Evolutionary conservation across 1,284 basidiomycete species (phyloP), one percentile per base, ranked within the genome.

Genomic region (Sanguinoderma infundibulare): DNA sequence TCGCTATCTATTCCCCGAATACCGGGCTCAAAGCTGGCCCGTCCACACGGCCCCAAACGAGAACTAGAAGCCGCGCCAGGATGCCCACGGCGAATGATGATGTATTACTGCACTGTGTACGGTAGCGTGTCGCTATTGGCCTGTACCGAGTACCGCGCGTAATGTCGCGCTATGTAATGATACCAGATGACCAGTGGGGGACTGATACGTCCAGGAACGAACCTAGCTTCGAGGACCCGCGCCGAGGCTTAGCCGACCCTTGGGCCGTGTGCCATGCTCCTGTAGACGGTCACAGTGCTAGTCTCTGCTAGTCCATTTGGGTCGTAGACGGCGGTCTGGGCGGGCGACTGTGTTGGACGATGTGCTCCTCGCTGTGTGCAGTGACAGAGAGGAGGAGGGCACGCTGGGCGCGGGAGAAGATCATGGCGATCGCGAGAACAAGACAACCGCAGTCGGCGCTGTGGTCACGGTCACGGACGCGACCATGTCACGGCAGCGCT

Each of bases 401-500:
- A 26, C 42, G 42, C 6, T 44, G 26, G 15, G 15, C 22, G 44
- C 17, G 24, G 44, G 44, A 28, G 26, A 15, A 24, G 44, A 17
- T 30, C 26, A n/a, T n/a, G 44, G 26, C 24, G 17, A 28, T 24
- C 44, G 44, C 24, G 40, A 44, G 40, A 44, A 44, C 40, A 44
- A 39, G 40, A 12, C 39, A 5, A 47, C 14, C 12, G 46, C 28
- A 20, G 22, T 36, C n/a, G 49, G 5, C 32, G 28, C 26, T 8
- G 47, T 14, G 28, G 62, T 66, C 57, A 66, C 65, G 55, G 65
- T 66, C 65, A 63, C 65, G 65, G 56, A 66, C 65, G 46, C 65
- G 62, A 59, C 49, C 15, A 44, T 56, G 62, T 64, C 65, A 67
- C 62, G 62, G 42, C 55, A 56, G 55, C 56, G 60, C 65, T 67